phyloP scores from a whole-genome alignment of 768 basidiomycete species.

The Lactifluus echinatus region DNA sequence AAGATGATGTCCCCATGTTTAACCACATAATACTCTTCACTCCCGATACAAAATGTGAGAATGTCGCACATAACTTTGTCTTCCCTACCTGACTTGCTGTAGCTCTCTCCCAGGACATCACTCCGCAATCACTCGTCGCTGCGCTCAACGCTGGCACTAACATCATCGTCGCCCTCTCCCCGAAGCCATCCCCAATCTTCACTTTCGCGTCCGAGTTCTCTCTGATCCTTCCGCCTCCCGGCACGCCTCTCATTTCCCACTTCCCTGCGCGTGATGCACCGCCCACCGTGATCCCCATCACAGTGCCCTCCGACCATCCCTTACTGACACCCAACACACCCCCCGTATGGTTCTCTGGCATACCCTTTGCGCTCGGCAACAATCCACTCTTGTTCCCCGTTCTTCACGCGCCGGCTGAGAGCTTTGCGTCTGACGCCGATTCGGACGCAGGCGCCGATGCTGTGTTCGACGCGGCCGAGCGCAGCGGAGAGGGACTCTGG shows the following conservation, averaged over 20 bases:
- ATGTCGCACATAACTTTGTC: background rate
- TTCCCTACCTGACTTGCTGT: background rate
- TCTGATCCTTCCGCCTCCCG: slow-evolving; percentile 78
- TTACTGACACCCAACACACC: slow-evolving; percentile 41
- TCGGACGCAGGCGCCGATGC: slow-evolving; percentile 49
- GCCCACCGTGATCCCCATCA: slow-evolving; percentile 56
- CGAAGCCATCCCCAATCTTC: slow-evolving; percentile 63
- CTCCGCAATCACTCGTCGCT: slow-evolving; percentile 69
- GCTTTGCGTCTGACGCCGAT: slow-evolving; percentile 65
- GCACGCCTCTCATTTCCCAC: slow-evolving; percentile 77
- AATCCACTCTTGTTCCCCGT: slow-evolving; percentile 82
- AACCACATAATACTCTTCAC: slow-evolving; percentile 83
- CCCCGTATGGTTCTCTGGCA: slow-evolving; percentile 72
- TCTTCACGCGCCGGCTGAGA: slow-evolving; percentile 64
- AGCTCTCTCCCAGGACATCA: slow-evolving; percentile 70
- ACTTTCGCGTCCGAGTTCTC: slow-evolving; percentile 88
- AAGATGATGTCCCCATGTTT: slow-evolving; percentile 68
- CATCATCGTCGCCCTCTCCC: slow-evolving; percentile 73
- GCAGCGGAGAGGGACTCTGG: slow-evolving; percentile 72
- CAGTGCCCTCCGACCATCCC: slow-evolving; percentile 35
- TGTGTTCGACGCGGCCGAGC: slow-evolving; percentile 62
- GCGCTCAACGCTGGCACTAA: slow-evolving; percentile 68
- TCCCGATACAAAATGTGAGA: slow-evolving; percentile 76
- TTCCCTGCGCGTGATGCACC: slow-evolving; percentile 68
- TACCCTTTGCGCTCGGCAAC: slow-evolving; percentile 52